Evolutionary conservation across 495 filamentous ascomycete genomes (phyloP).

Genomic region (Talaromyces ruber): DNA sequence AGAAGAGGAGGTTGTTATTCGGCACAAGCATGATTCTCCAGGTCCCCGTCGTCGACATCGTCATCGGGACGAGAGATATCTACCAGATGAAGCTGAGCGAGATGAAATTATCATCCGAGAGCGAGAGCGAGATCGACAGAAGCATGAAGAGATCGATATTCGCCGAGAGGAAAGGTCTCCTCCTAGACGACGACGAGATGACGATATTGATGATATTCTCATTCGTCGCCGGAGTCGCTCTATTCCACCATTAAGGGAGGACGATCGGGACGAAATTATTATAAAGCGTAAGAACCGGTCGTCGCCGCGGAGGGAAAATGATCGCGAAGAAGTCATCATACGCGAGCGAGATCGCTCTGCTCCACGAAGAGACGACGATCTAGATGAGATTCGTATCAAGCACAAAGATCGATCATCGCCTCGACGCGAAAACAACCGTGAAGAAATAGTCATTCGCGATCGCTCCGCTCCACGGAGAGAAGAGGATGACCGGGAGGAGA

Average conservation of each 20-base stretch:
- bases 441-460: constrained; percentile 21
- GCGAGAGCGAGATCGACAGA: constrained; percentile 1
- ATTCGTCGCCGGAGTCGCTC: constrained; percentile 15
- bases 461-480: constrained; percentile 4
- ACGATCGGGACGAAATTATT: constrained; percentile 13
- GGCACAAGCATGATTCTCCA: constrained; percentile 12
- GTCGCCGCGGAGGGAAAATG: constrained; percentile 8
- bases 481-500: neutral
- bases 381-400: constrained; percentile 14
- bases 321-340: constrained; percentile 20
- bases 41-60: neutral
- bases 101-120: constrained; percentile 15
- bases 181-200: neutral
- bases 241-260: constrained; percentile 7
- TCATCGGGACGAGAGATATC: neutral
- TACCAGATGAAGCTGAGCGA: constrained; percentile 10
- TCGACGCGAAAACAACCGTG: constrained; percentile 10
- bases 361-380: constrained; percentile 1
- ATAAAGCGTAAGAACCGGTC: constrained; percentile 15
- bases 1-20: constrained; percentile 6
- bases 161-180: constrained; percentile 4
- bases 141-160: constrained; percentile 7
- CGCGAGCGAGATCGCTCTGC: constrained; percentile 13
- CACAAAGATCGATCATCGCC: constrained; percentile 14
- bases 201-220: constrained; percentile 1